Evolutionary conservation across 495 filamentous ascomycete genomes (phyloP), one percentile per base, ranked within the genome.

Genomic region (Penicillium soppii): DNA sequence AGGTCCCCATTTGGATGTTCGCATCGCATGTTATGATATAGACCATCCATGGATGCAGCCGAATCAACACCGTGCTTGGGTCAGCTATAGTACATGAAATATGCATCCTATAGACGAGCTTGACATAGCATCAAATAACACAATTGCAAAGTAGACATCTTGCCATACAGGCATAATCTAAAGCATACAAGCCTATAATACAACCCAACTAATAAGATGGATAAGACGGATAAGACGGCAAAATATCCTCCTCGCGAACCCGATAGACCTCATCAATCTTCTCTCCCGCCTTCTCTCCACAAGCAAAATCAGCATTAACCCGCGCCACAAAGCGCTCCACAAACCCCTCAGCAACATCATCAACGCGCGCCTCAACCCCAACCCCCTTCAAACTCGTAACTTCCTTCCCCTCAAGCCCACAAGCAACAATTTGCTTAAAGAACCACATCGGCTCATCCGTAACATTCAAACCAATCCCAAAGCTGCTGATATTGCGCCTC

Each of bases 391-490:
- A 75, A 67, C 79, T 90, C 23, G 91, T 96, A 32, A 87, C 85
- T 53, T 77, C 74, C 69, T 84, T 84, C 37, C 88, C 92, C 52
- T 83, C 85, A 20, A 97, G 56, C 41, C 94, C 94, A 76, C 94
- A 98, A 12, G 91, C 84, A 15, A 89, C 82, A 68, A 98, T 92
- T 59, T 90, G 76, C 25, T 78, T 70, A 57, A 92, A 90, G 50
- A 63, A 76, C 85, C 86, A 91, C 63, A 89, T 68, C 41, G 71
- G 73, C 55, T 75, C 71, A 29, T 71, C 41, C 4, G 87, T 90
- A 17, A 95, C 76, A 72, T 98, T 98, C 58, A 98, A 63, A 12
- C 86, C 92, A 26, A 95, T 74, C 8, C 94, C 94, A 68, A 90
- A 88, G 61, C 86, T 88, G n/a, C 83, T 89, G 32, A 98, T 82